Base-by-base conservation (phyloP, 768 basidiomycete genomes). In the Tephrocybe rancida region DNA sequence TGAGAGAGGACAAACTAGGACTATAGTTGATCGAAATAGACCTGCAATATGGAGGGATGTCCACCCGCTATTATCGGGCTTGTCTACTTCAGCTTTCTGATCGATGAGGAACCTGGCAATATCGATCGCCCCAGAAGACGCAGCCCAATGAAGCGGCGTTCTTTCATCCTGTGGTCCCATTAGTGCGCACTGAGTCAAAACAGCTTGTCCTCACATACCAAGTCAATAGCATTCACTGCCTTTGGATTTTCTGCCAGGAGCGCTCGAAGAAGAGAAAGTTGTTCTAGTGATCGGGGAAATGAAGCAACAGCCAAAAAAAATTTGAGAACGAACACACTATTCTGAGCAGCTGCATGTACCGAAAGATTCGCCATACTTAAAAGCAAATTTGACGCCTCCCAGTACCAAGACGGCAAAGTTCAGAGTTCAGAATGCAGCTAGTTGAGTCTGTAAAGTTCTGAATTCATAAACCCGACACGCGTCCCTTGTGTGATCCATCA, bases 81-180 rank as follows among this genome's bases (percentile, higher is more conserved):
- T 80, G 69, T 88, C 81, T 37, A 90, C 79, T 55, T 89, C 85
- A 22, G 86, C 86, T 55, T 82, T 77, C 60, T 84, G 82, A 69
- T 85, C 86, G 52, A 92, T 73, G 59, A 94, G 76, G 67, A 83
- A 88, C 49, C 80, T 75, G 25, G 66, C 78, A 56, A 90, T 84
- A 50, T 90, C 88, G 50, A 82, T 67, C 35, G 86, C 80, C 46
- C 89, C 90, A 18, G 83, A 83, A 10, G 86, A 86, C 11, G 90
- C 84, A 52, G 90, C 88, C 90, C 90, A 92, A 63, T 94, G 92
- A n/a, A 94, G 70, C 8, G 92, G 81, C 0, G 92, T 90, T 29
- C 92, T 78, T 34, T 79, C 86, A 66, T 94, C 91, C 90, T 92
- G 54, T 48, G 5, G 35, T 37, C 35, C n/a, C 35, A 37, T 37